phyloP scores from a whole-genome alignment of 441 rosid species.

The Bruguiera hainesii region DNA sequence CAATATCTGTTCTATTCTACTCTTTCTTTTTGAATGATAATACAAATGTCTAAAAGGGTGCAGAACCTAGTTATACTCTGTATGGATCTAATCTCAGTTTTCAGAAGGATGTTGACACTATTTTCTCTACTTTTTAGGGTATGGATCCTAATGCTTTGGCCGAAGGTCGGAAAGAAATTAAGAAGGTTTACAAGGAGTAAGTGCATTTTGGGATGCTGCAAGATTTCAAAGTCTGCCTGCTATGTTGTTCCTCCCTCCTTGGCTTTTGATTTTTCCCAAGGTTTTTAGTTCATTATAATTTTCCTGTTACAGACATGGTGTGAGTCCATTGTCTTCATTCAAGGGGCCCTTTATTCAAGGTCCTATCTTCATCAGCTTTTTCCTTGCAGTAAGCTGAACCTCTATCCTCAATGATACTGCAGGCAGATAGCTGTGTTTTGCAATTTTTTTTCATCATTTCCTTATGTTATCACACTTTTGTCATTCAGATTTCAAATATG shows the following conservation, averaged over 20 bases:
- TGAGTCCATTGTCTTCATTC: slow-evolving; percentile 69
- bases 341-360: slow-evolving; percentile 77
- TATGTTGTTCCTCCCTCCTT: background rate
- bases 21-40: too few species aligned
- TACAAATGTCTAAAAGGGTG: background rate
- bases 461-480: background rate
- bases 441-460: background rate
- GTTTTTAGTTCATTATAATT: slow-evolving; percentile 14
- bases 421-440: background rate
- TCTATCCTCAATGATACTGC: background rate
- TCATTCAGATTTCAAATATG: slow-evolving; percentile 60
- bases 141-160: slow-evolving; percentile 38
- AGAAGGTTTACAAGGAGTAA: slow-evolving; percentile 67
- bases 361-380: slow-evolving; percentile 67
- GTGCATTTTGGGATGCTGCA: slow-evolving; percentile 24
- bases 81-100: background rate
- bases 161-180: slow-evolving; percentile 58
- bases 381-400: slow-evolving; percentile 62
- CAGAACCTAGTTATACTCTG: background rate
- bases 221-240: background rate
- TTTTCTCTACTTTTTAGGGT: slow-evolving; percentile 28
- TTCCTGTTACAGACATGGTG: slow-evolving; percentile 57
- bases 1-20: too few species aligned
- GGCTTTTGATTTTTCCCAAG: slow-evolving; percentile 1
- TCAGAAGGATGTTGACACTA: background rate